Evolutionary conservation across 1,284 basidiomycete species (phyloP), one percentile per base, ranked within the genome.

Genomic region (Melampsora americana): DNA sequence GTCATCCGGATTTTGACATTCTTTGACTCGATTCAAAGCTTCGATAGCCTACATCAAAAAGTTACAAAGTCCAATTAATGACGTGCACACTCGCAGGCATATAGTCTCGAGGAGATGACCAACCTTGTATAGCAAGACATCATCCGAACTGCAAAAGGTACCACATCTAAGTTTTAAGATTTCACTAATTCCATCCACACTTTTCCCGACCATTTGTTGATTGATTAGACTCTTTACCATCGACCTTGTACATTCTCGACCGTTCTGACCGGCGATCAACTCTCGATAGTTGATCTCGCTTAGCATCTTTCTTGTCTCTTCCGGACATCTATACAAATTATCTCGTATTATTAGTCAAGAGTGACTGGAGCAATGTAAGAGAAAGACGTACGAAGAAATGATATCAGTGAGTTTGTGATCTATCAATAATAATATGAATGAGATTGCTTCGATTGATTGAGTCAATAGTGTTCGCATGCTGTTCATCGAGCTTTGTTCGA

Each of bases 71-170:
- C 42, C 42, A 42, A 44, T 44, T 3, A 44, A 44, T 44, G 12
- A 44, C 11, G 42, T 14, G 11, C 42, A 2, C 11, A 44, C 42
- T 2, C 9, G 2, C 11, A 44, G 3, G 1, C 5, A 16, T 7
- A 65, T 50, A n/a, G 26, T 23, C 11, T 20, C 23, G 39, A 50
- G 59, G 28, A 50, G 20, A 30, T 53, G 11, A 77, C 83, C 78
- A 78, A 89, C 92, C 86, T 99, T 99, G 86, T 99, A 98, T 66
- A 97, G 85, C 85, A 97, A 91, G 60, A 99, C 96, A 84, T 99
- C 96, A 81, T 97, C 96, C 0, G 95, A 91, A 80, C 93, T 95
- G 84, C 95, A 98, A 87, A 99, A 99, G 23, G 92, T 92, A 0
- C 94, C 95, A 81, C 96, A 99, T 81, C 93, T 88, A 81, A 92